A percentile compares a stretch with the other conserved stretches of the same genome.
These are phyloP conservation scores for Pichia heedii DNA, from an alignment of 805 yeast genomes.

Conservation along the genomic window DNA sequence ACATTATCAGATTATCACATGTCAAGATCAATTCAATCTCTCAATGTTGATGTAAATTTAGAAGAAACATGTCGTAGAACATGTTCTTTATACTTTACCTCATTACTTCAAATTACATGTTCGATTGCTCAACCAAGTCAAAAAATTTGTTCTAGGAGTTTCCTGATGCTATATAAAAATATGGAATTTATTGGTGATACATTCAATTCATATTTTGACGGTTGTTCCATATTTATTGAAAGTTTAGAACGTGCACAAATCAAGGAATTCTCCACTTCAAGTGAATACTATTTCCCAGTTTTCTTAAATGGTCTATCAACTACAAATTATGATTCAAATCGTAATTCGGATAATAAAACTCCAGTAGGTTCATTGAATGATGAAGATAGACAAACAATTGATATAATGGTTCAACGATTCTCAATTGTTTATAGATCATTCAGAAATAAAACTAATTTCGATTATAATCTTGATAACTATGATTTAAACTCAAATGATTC, in stretches of 20 bases:
- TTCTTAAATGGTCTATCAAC: constrained; percentile 11
- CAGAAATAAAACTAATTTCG: constrained; percentile 4
- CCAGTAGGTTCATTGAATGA: background rate
- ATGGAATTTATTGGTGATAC: constrained; percentile 4
- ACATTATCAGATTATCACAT: constrained; percentile 15
- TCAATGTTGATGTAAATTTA: constrained; percentile 7
- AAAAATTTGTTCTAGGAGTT: constrained; percentile 11
- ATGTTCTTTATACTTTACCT: constrained; percentile 4
- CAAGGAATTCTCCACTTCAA: background rate
- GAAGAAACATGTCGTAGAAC: constrained; percentile 6
- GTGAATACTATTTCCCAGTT: constrained; percentile 11
- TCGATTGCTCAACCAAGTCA: constrained; percentile 12
- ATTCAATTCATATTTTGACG: constrained; percentile 1
- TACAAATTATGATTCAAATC: background rate
- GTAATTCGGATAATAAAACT: background rate
- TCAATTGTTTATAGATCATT: constrained; percentile 3
- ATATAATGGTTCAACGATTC: background rate
- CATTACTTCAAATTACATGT: constrained; percentile 10
- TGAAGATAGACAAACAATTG: background rate
- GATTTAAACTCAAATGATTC: background rate
- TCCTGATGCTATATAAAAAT: constrained; percentile 12
- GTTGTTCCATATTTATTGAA: constrained; percentile 1
- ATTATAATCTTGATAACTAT: background rate
- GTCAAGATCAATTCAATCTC: constrained; percentile 10
- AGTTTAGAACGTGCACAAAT: background rate